phyloP scores from a whole-genome alignment of 768 basidiomycete species.

The Imleria badia region DNA sequence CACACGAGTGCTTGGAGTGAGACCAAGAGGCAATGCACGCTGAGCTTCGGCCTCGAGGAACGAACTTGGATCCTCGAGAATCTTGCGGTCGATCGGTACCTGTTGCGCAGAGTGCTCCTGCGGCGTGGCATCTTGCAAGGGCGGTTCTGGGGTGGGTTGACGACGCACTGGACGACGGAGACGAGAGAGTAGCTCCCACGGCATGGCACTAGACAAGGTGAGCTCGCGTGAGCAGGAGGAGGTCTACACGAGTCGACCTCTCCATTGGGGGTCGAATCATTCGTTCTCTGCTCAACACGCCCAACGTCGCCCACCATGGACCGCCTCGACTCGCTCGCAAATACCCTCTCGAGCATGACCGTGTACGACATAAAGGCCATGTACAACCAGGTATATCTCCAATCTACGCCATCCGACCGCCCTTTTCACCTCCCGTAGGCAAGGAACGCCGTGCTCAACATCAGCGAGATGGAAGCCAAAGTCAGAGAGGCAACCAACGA shows the following conservation, averaged over 20 bases:
- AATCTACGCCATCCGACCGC: neutral
- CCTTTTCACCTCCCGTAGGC: slow-evolving; percentile 51
- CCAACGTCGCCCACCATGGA: slow-evolving; percentile 57
- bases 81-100: slow-evolving; percentile 25
- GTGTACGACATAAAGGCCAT: slow-evolving; percentile 93
- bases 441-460: slow-evolving; percentile 94
- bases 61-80: slow-evolving; percentile 33
- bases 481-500: slow-evolving; percentile 97
- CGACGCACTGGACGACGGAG: slow-evolving; percentile 29
- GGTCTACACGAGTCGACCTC: slow-evolving; percentile 20
- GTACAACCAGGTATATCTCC: slow-evolving; percentile 79
- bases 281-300: neutral
- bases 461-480: slow-evolving; percentile 96
- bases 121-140: slow-evolving; percentile 4
- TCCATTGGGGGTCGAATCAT: slow-evolving; percentile 21
- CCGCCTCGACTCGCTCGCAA: slow-evolving; percentile 71
- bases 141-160: slow-evolving; percentile 16
- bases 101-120: neutral
- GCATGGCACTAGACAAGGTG: slow-evolving; percentile 13
- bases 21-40: slow-evolving; percentile 16
- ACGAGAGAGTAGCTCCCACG: slow-evolving; percentile 33
- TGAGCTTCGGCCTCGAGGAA: slow-evolving; percentile 19
- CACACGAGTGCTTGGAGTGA: slow-evolving; percentile 30
- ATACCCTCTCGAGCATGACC: slow-evolving; percentile 75
- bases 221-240: neutral